Conservation (phyloP, 192 early-diverging fungal species). For the Entrophospora sp. region DNA sequence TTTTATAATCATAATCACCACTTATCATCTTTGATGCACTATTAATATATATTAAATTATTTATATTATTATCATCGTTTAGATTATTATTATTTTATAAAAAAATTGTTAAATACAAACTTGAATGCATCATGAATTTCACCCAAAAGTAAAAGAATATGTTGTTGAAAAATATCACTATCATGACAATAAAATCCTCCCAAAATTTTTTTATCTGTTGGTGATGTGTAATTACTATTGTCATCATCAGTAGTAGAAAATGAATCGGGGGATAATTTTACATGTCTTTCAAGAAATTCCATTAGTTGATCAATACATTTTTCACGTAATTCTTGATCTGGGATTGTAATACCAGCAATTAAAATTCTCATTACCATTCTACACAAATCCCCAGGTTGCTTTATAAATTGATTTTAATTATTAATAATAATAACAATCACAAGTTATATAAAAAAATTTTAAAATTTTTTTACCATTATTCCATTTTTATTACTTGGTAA, state of each 20-base stretch:
- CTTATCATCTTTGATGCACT: not conserved
- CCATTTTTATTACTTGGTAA: slow-evolving; percentile 2
- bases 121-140: slow-evolving; percentile 21
- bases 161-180: slow-evolving; percentile 10
- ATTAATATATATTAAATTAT: too few relatives aligned
- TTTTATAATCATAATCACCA: slow-evolving; percentile 15
- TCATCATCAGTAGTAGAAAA: too few relatives aligned
- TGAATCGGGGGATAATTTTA: not conserved
- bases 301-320: not conserved
- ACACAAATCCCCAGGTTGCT: slow-evolving; percentile 15
- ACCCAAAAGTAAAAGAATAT: slow-evolving; percentile 15
- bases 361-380: slow-evolving; percentile 9
- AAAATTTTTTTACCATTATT: too few relatives aligned
- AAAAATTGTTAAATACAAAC: not conserved
- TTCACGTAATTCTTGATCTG: slow-evolving; percentile 1
- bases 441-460: not conserved
- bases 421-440: too few relatives aligned
- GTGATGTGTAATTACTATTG: too few relatives aligned
- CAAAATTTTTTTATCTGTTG: not conserved
- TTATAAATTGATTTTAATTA: not conserved
- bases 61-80: too few relatives aligned
- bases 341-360: slow-evolving; percentile 12
- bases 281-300: slow-evolving; percentile 15
- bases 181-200: slow-evolving; percentile 10
- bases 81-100: not conserved